phyloP scores from a whole-genome alignment of 2,329 filamentous ascomycete genomes.

The Ascochyta viciae-villosae region DNA sequence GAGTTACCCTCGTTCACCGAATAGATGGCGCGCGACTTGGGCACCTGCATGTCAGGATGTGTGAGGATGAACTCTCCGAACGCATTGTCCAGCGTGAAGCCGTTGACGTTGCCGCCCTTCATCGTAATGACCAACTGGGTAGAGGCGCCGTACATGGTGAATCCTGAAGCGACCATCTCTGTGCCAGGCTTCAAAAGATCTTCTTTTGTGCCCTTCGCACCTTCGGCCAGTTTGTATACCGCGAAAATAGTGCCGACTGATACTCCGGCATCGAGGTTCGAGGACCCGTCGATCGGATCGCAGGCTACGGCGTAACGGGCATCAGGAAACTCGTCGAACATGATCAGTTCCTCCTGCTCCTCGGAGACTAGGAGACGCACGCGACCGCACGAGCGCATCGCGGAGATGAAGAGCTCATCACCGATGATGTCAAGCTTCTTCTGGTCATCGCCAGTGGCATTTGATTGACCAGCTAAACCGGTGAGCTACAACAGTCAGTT shows the following conservation, averaged over 20 bases:
- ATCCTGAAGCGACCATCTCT: conserved; percentile 92
- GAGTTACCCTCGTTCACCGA: conserved; percentile 99
- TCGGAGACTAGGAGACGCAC: conserved; percentile 95
- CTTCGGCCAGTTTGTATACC: conserved; percentile 86
- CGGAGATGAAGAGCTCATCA: conserved; percentile 95
- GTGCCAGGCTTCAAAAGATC: conserved; percentile 90
- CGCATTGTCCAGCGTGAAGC: conserved; percentile 96
- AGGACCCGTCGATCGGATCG: conserved; percentile 97
- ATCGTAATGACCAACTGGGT: conserved; percentile 97
- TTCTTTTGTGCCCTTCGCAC: conserved; percentile 75
- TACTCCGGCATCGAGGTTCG: conserved; percentile 96
- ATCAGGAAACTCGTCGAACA: conserved; percentile 75
- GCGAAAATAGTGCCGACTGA: conserved; percentile 98
- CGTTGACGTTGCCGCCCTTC: conserved; percentile 90
- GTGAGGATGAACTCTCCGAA: conserved; percentile 99
- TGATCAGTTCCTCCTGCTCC: conserved; percentile 92
- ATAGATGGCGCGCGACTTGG: conserved; percentile 84
- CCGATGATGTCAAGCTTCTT: conserved; percentile 99
- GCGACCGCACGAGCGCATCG: conserved; percentile 91
- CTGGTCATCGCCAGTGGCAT: conserved; percentile 95
- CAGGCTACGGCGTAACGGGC: conserved; percentile 94
- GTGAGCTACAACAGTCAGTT: conserved; percentile 65
- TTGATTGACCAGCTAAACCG: conserved; percentile 91
- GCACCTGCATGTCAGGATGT: conserved; percentile 92
- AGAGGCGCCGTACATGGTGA: conserved; percentile 99